Conservation (phyloP, 257 asterid genomes). For the Voacanga thouarsii region DNA sequence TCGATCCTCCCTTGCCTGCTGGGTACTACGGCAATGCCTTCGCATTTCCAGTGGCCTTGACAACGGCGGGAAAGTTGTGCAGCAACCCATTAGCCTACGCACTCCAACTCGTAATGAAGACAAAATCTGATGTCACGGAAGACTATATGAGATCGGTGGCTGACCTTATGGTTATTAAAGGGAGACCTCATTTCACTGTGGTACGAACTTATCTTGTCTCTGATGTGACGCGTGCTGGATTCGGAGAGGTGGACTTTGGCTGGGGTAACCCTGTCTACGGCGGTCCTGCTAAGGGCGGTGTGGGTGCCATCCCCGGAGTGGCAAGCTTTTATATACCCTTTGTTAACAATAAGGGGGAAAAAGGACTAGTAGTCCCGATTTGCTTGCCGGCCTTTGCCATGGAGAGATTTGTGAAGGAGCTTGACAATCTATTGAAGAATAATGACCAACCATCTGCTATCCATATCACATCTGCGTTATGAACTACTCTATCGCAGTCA, state of each 20-base stretch:
- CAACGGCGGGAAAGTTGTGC: conserved; percentile 25
- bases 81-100: conserved; percentile 31
- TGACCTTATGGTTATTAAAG: conserved; percentile 31
- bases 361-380: conserved; percentile 51
- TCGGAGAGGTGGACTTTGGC: conserved; percentile 55
- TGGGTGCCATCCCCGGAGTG: conserved; percentile 46
- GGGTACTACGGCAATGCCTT: conserved; percentile 42
- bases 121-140: conserved; percentile 25
- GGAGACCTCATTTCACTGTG: conserved; percentile 33
- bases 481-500: too few relatives aligned
- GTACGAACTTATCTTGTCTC: conserved; percentile 43
- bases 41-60: conserved; percentile 30
- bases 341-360: conserved; percentile 46
- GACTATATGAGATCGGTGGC: conserved; percentile 39
- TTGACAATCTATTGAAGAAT: conserved; percentile 32
- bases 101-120: conserved; percentile 24
- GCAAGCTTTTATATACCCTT: conserved; percentile 44
- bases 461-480: too few relatives aligned
- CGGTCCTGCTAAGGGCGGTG: conserved; percentile 59
- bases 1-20: conserved; percentile 21
- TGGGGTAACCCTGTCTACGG: conserved; percentile 61
- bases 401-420: conserved; percentile 47
- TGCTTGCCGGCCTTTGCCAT: conserved; percentile 52
- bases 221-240: conserved; percentile 43
- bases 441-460: not conserved